These are phyloP conservation scores for Sphaerulina musiva DNA, from an alignment of 2,329 filamentous ascomycete genomes.

Conservation along the genomic window DNA sequence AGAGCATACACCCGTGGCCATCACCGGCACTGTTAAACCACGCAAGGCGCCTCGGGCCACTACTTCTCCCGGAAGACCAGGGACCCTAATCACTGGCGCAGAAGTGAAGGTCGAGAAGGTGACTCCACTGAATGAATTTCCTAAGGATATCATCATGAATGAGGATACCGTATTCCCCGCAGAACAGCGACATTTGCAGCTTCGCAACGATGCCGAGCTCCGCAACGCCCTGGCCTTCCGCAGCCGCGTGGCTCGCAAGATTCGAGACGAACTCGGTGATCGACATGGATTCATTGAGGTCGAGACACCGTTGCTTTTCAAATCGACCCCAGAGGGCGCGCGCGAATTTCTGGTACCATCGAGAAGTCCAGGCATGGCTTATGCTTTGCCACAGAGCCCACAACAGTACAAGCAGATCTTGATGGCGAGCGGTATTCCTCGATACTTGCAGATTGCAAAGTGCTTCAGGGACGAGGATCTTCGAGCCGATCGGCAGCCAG, in stretches of 20 bases:
- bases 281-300: conserved; percentile 64
- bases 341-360: conserved; percentile 92
- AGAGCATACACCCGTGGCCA: conserved; percentile 48
- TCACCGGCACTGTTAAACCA: conserved; percentile 46
- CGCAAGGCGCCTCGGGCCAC: conserved; percentile 34
- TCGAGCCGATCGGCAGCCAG: conserved; percentile 85
- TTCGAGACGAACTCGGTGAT: conserved; percentile 48
- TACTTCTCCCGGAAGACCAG: neutral
- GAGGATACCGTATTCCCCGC: conserved; percentile 66
- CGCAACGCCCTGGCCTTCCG: conserved; percentile 65
- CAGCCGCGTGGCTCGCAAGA: conserved; percentile 51
- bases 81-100: conserved; percentile 13
- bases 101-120: conserved; percentile 55
- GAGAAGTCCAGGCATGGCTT: conserved; percentile 65
- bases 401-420: conserved; percentile 98
- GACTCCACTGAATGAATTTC: conserved; percentile 64
- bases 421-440: conserved; percentile 78
- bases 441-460: conserved; percentile 86
- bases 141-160: conserved; percentile 69
- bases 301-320: conserved; percentile 92
- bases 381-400: conserved; percentile 89
- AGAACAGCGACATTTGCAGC: conserved; percentile 72
- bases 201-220: conserved; percentile 66
- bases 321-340: conserved; percentile 92
- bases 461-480: conserved; percentile 96